These are phyloP conservation scores for Saccharomycopsis sp. DNA, from an alignment of 805 yeast species.

Conservation along the genomic window DNA sequence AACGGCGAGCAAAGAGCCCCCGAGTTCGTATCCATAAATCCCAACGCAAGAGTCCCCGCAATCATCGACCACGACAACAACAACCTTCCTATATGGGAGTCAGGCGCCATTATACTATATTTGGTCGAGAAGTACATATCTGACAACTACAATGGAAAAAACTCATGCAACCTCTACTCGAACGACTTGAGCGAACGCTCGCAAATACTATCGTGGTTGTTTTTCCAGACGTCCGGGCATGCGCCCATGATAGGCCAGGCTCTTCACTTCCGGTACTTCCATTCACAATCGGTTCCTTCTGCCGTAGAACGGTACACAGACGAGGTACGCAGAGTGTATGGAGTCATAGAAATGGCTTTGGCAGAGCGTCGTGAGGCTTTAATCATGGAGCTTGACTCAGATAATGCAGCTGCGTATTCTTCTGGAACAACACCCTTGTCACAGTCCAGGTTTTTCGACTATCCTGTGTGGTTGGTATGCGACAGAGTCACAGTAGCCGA, in stretches of 20 bases:
- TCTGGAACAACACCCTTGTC: slow-evolving; percentile 84
- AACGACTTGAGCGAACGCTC: slow-evolving; percentile 72
- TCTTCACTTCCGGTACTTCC: slow-evolving; percentile 86
- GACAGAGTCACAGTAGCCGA: slow-evolving; percentile 82
- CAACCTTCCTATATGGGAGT: slow-evolving; percentile 85
- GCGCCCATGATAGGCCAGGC: slow-evolving; percentile 99
- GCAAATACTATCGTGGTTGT: slow-evolving; percentile 82
- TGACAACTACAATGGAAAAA: slow-evolving; percentile 47
- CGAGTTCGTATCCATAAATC: slow-evolving; percentile 87
- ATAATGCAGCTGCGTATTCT: slow-evolving; percentile 79
- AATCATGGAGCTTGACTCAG: slow-evolving; percentile 82
- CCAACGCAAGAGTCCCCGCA: slow-evolving; percentile 94
- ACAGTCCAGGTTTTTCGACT: slow-evolving; percentile 80
- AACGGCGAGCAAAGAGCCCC: slow-evolving; percentile 90
- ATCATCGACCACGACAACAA: slow-evolving; percentile 81
- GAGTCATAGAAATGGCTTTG: slow-evolving; percentile 89
- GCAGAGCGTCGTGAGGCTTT: slow-evolving; percentile 89
- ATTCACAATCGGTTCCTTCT: slow-evolving; percentile 73
- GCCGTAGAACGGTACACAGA: slow-evolving; percentile 89
- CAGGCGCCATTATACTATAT: slow-evolving; percentile 85
- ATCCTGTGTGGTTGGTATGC: slow-evolving; percentile 94
- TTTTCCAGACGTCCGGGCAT: slow-evolving; percentile 93
- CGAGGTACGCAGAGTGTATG: slow-evolving; percentile 88
- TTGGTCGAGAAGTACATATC: slow-evolving; percentile 61
- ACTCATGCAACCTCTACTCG: slow-evolving; percentile 69